These are phyloP conservation scores for Pseudomonodictys pantanalensis DNA, from an alignment of 495 filamentous ascomycete genomes.

Conservation along the genomic window DNA sequence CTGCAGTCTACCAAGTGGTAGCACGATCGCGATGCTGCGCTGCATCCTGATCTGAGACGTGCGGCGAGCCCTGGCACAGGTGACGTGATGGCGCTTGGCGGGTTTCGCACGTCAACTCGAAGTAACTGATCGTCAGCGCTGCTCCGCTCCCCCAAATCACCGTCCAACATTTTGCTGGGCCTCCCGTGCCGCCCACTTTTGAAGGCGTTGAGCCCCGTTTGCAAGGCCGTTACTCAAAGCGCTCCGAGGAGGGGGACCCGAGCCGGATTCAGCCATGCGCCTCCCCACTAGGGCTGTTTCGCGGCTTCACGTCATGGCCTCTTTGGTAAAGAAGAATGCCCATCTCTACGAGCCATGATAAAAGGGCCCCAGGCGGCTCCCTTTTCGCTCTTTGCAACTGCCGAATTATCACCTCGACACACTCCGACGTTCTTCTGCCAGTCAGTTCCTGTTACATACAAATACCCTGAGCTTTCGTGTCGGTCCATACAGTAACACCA, in stretches of 20 bases:
- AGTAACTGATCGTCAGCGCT: background rate
- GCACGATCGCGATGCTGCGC: slow-evolving; percentile 18
- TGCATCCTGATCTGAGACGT: slow-evolving; percentile 8
- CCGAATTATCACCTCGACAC: background rate
- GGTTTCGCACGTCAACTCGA: slow-evolving; percentile 6
- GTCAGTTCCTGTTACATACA: slow-evolving; percentile 7
- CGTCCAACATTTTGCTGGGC: background rate
- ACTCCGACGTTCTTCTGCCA: background rate
- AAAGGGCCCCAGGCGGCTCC: background rate
- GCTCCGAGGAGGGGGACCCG: background rate
- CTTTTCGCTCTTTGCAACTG: background rate
- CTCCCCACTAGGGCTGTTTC: background rate
- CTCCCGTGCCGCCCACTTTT: background rate
- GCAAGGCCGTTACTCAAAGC: background rate
- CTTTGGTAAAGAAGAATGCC: slow-evolving; percentile 3
- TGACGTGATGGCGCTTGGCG: slow-evolving; percentile 12
- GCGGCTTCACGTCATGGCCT: slow-evolving; percentile 20
- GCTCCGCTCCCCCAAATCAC: background rate
- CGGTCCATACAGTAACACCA: background rate
- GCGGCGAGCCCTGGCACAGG: background rate
- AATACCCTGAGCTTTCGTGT: slow-evolving; percentile 5
- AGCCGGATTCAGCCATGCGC: slow-evolving; percentile 17
- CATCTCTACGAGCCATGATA: slow-evolving; percentile 3
- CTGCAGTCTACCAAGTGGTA: background rate
- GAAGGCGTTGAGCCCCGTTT: background rate